phyloP scores from a whole-genome alignment of 106 monocot genomes.

The Agapanthus africanus region DNA sequence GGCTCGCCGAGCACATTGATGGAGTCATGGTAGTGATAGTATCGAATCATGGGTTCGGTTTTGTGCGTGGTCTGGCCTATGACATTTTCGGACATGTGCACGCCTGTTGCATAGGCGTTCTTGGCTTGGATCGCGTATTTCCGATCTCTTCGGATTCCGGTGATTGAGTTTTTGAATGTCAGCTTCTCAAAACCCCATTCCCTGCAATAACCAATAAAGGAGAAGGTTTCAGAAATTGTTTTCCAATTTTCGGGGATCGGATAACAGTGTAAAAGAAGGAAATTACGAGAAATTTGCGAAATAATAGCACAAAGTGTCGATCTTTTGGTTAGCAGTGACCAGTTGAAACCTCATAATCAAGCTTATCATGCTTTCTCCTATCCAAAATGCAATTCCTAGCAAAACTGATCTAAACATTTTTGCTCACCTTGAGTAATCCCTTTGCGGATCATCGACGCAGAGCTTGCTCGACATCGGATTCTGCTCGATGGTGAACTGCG shows the following conservation, averaged over 20 bases:
- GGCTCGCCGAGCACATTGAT: conserved; percentile 85
- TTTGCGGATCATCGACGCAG: conserved; percentile 43
- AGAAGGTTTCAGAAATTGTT: not conserved
- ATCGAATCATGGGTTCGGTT: conserved; percentile 73
- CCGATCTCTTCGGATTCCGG: conserved; percentile 58
- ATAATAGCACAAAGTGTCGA: no score
- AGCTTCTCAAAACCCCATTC: conserved; percentile 98
- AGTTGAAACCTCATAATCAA: no score
- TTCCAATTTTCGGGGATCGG: not conserved
- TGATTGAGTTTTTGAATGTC: conserved; percentile 77
- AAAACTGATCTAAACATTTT: no score
- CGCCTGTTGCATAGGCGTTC: conserved; percentile 76
- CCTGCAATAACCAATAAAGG: no score
- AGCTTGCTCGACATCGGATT: conserved; percentile 92
- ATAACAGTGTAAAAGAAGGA: no score
- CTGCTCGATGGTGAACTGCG: conserved; percentile 96
- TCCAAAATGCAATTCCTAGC: no score
- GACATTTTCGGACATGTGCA: conserved; percentile 96
- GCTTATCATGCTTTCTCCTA: no score
- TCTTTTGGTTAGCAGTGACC: no score
- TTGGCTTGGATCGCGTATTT: conserved; percentile 88
- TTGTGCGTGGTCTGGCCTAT: conserved; percentile 79
- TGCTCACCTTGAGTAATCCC: conserved; percentile 56
- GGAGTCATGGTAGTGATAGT: conserved; percentile 92
- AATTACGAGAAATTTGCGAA: no score